Evolutionary conservation across 805 yeast genomes (phyloP), one percentile per base, ranked within the genome.

Genomic region (Candida coquimbonensis): DNA sequence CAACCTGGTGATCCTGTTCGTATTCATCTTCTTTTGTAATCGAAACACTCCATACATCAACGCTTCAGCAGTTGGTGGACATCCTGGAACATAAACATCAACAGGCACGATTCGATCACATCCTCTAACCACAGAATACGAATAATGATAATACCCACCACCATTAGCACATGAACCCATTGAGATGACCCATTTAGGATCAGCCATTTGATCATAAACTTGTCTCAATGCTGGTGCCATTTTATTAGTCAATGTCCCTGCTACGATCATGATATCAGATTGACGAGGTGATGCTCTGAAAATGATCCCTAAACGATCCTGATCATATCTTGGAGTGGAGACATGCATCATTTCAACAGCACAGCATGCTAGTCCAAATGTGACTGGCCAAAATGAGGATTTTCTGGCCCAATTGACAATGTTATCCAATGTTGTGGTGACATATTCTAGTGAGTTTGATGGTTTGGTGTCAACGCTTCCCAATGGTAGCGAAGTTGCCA

Each of bases 311-410:
- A 87, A 73, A 65, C 96, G 80, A 71, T 87, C 96, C 69, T 87
- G 95, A 68, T 87, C 96, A 66, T 87, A 87, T 62, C 96, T 75
- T 50, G 96, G 95, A 48, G 95, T 80, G 25, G 95, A 87, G 35
- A 83, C 85, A 64, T 87, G 96, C 96, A 87, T 87, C 96, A 87
- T 87, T 68, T 87, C 96, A 37, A 87, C 95, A 50, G 96, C 96
- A 72, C 96, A 87, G 68, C 96, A 87, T 9, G 95, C 95, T 60
- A 87, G 72, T 32, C 96, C 96, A 66, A 87, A 87, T 34, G 96
- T 87, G 39, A 86, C 90, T 9, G 96, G 96, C 96, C 96, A 87
- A 65, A 87, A 87, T 2, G 93, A 84, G 26, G 95, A 87, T 62
- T 85, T 88, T 66, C 95, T 77, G 2, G 91, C 95, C 96, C 96